These are phyloP conservation scores for Neohortaea acidophila DNA, from an alignment of 495 filamentous ascomycete species.

Conservation along the genomic window DNA sequence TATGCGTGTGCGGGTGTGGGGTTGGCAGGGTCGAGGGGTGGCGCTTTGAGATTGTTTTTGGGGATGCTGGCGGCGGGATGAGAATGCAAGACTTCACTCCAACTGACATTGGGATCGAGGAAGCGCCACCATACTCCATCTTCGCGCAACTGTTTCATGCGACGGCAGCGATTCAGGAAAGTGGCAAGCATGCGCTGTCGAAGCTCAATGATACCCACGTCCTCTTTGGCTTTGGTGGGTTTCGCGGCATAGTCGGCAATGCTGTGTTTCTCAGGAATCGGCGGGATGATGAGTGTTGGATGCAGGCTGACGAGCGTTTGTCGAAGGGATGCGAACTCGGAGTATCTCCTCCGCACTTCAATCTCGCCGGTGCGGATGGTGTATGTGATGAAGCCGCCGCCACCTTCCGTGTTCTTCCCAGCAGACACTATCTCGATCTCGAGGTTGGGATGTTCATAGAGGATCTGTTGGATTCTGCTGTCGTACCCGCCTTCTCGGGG, in stretches of 20 bases:
- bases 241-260: slow-evolving; percentile 98
- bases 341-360: slow-evolving; percentile 87
- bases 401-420: slow-evolving; percentile 83
- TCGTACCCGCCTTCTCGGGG: slow-evolving; percentile 77
- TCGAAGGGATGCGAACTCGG: slow-evolving; percentile 86
- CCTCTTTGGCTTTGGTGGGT: slow-evolving; percentile 93
- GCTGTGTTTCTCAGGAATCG: slow-evolving; percentile 95
- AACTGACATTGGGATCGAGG: slow-evolving; percentile 93
- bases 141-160: slow-evolving; percentile 83
- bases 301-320: slow-evolving; percentile 79
- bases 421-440: slow-evolving; percentile 82
- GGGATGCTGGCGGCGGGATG: slow-evolving; percentile 82
- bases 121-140: slow-evolving; percentile 97
- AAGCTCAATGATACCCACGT: slow-evolving; percentile 86
- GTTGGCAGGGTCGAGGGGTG: slow-evolving; percentile 81
- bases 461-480: slow-evolving; percentile 87
- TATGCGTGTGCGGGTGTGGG: slow-evolving; percentile 76
- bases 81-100: slow-evolving; percentile 85
- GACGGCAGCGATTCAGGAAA: slow-evolving; percentile 81
- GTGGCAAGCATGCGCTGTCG: slow-evolving; percentile 91
- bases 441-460: slow-evolving; percentile 85
- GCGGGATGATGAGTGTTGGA: slow-evolving; percentile 85
- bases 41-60: slow-evolving; percentile 83
- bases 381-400: slow-evolving; percentile 87
- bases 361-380: slow-evolving; percentile 90